These are phyloP conservation scores for Daldinia grandis DNA, from an alignment of 495 filamentous ascomycete species.

Conservation along the genomic window DNA sequence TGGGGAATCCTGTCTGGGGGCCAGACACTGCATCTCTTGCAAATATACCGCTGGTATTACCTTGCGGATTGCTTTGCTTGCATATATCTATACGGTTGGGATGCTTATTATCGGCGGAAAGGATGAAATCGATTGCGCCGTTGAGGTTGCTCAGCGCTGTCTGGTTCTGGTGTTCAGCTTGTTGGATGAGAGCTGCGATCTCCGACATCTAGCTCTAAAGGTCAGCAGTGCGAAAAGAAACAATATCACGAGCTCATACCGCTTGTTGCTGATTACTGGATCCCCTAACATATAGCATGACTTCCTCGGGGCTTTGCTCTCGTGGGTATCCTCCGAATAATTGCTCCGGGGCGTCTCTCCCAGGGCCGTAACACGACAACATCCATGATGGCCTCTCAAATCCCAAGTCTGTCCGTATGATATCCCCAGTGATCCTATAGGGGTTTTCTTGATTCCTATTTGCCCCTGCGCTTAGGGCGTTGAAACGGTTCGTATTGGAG, in stretches of 20 bases:
- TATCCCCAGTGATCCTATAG: conserved; percentile 61
- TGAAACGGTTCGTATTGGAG: conserved; percentile 49
- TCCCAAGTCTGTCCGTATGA: conserved; percentile 70
- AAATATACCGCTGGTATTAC: conserved; percentile 43
- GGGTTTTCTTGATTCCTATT: conserved; percentile 42
- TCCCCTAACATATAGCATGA: conserved; percentile 72
- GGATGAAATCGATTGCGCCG: conserved; percentile 75
- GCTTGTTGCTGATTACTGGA: conserved; percentile 70
- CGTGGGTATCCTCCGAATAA: conserved; percentile 80
- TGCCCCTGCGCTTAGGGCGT: conserved; percentile 36
- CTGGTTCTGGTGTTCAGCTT: conserved; percentile 74
- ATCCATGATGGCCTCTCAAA: conserved; percentile 79
- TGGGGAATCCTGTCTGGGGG: conserved; percentile 32
- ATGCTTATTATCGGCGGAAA: conserved; percentile 73
- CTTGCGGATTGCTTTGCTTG: conserved; percentile 53
- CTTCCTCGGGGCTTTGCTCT: conserved; percentile 86
- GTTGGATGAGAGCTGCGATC: conserved; percentile 64
- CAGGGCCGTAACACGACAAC: conserved; percentile 83
- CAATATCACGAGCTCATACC: conserved; percentile 47
- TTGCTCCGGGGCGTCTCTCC: conserved; percentile 74
- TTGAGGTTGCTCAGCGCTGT: conserved; percentile 69
- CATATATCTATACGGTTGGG: conserved; percentile 82
- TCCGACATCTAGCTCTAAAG: conserved; percentile 61
- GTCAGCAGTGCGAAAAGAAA: conserved; percentile 14
- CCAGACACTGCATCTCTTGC: conserved; percentile 19